Evolutionary conservation across 352 stramenopile genomes (phyloP), one percentile per base, ranked within the genome.

Genomic region (Globisporangium takayamanum): DNA sequence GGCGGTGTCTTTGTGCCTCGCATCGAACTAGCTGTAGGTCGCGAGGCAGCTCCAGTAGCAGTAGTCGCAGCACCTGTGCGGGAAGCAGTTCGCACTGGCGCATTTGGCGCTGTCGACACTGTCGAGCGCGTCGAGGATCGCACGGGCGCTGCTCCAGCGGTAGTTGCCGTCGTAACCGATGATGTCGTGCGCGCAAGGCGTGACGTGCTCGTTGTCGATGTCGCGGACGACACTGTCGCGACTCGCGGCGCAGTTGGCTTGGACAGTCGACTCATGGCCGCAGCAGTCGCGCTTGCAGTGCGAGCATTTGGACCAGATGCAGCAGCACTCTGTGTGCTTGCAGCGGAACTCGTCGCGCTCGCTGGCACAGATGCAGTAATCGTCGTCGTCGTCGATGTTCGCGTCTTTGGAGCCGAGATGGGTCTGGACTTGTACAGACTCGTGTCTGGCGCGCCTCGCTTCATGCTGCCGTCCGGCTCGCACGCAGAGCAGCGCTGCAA

Each of bases 371-470:
- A 33, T 8, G 46, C 25, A 36, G 8, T 48, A 10, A 14, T 55
- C 2, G 46, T 55, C 15, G 15, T 5, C 18, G 11, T 15, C 4
- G 56, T 50, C 10, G 36, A 26, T 20, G 28, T 4, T 2, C 58
- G 42, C 5, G 33, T 7, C 26, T 28, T 59, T 25, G 58, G 25
- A 5, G 58, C 58, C 25, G 44, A 55, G 33, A 64, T 64, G 20
- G 50, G 33, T 2, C 51, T 42, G 0, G 33, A 42, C 16, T 55
- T 59, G 44, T 64, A 64, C 22, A 58, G 33, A 45, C 58, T 64
- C 51, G 58, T 55, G 58, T 59, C 44, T 20, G 52, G 51, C 6
- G 22, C 26, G 15, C 42, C 42, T 5, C 58, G 51, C 45, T 37
- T 64, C 58, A 50, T 59, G 33, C 33, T 39, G 33, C 33, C 33